Evolutionary conservation across 352 stramenopile species (phyloP).

Genomic region (Globisporangium acanthophoron): DNA sequence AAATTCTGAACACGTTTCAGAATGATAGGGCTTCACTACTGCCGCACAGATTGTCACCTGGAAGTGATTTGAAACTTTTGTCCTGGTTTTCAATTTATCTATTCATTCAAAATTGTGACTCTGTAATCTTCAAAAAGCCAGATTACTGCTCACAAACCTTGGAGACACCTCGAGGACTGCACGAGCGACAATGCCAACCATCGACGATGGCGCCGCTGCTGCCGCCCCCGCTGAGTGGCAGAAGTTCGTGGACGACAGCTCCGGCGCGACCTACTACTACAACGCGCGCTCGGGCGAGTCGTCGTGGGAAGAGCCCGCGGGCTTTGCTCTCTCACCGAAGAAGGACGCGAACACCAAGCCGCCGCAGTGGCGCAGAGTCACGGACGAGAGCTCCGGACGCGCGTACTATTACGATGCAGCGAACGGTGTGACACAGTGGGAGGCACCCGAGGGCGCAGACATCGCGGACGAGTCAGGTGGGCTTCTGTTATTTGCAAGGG

Average conservation of each 20-base stretch:
- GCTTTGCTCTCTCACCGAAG: slow-evolving; percentile 16
- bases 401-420: slow-evolving; percentile 74
- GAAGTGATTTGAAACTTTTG: no score
- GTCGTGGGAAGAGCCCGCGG: slow-evolving; percentile 57
- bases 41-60: no score
- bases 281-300: slow-evolving; percentile 65
- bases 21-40: no score
- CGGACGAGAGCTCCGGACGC: slow-evolving; percentile 51
- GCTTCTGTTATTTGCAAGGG: neutral
- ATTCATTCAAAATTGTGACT: no score
- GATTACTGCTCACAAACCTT: no score
- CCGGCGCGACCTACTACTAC: slow-evolving; percentile 69
- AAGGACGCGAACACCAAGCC: slow-evolving; percentile 7
- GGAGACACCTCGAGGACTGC: no score
- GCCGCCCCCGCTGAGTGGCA: slow-evolving; percentile 34
- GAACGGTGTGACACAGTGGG: slow-evolving; percentile 69
- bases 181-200: no score
- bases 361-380: slow-evolving; percentile 52
- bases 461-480: slow-evolving; percentile 18
- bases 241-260: slow-evolving; percentile 63
- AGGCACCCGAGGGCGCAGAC: slow-evolving; percentile 46
- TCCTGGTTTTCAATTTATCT: no score
- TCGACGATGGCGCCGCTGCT: no score
- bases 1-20: no score
- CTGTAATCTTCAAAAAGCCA: no score